A percentile compares a stretch with the other conserved stretches of the same genome.
Evolutionary conservation across 352 stramenopile genomes (phyloP).

Genomic region (Aphanomyces stellatus): DNA sequence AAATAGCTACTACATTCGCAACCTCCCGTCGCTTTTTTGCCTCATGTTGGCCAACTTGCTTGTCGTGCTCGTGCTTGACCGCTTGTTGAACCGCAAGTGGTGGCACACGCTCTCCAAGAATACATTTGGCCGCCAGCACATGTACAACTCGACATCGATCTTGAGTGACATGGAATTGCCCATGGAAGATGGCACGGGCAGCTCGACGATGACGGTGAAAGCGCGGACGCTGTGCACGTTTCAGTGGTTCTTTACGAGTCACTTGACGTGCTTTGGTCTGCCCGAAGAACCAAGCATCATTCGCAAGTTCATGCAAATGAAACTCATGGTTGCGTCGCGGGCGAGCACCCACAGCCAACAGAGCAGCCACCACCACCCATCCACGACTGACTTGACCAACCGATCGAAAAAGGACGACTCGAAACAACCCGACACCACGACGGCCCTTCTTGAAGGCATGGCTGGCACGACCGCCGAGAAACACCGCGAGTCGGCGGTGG

Average conservation of each 20-base stretch:
- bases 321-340: too few relatives aligned
- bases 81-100: background rate
- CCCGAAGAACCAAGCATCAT: background rate
- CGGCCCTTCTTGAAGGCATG: too few relatives aligned
- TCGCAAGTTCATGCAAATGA: background rate
- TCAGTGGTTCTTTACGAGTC: background rate
- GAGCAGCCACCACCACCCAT: too few relatives aligned
- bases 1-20: background rate
- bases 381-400: too few relatives aligned
- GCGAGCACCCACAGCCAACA: too few relatives aligned
- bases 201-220: background rate
- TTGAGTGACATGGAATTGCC: background rate
- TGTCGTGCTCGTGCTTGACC: background rate
- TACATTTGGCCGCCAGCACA: background rate
- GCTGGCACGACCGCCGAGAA: too few relatives aligned
- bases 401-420: too few relatives aligned
- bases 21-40: background rate
- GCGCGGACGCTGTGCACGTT: background rate
- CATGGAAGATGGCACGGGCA: background rate
- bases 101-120: background rate
- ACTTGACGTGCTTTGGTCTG: background rate
- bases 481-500: too few relatives aligned
- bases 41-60: background rate
- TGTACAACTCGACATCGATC: slow-evolving; percentile 9
- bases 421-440: too few relatives aligned